Base-by-base conservation (phyloP, 345 rosid genomes). In the Rhodamnia argentea region DNA sequence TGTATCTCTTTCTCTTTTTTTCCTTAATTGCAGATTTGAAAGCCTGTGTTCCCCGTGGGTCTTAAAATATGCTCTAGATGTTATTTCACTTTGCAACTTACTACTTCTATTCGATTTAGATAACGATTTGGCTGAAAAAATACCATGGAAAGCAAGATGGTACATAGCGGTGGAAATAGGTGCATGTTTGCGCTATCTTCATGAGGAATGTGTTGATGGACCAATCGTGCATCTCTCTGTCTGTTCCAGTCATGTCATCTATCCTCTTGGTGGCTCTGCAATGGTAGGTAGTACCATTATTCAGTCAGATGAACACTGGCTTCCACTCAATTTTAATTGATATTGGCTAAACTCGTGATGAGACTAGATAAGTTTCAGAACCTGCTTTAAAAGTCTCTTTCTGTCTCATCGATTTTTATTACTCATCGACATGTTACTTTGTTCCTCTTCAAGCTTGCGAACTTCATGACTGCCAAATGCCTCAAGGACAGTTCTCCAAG, bases 81-180 rank as follows among this genome's bases (percentile, higher is more conserved):
- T 62, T 18, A 10, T 52, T 83, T n/a, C 57, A 56, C 13, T 40
- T 9, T 40, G 52, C n/a, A 52, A 52, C 55, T 84, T 24, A 40
- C 27, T 18, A 13, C 55, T 23, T 82, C 76, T 87, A 57, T 83
- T 29, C 29, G 26, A 52, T 53, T 83, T 57, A 93, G 93, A 37
- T 57, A 88, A 92, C 74, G 84, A 86, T 2, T 85, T 62, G 4
- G 93, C 93, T 3, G 85, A 84, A 84, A 86, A 87, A 22, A 83
- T 93, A 85, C 10, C 91, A 52, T 93, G 93, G 93, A 89, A 83
- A 87, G 90, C 90, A 42, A 92, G 95, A 85, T 93, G 95, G 95
- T 64, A 86, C 51, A 89, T 88, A 24, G 93, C 93, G 6, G 54
- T 85, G 52, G 92, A 91, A 85, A 90, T 92, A 32, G 93, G 93